Evolutionary conservation across 1,284 basidiomycete genomes (phyloP).

Genomic region (Taiwanofungus camphoratus): DNA sequence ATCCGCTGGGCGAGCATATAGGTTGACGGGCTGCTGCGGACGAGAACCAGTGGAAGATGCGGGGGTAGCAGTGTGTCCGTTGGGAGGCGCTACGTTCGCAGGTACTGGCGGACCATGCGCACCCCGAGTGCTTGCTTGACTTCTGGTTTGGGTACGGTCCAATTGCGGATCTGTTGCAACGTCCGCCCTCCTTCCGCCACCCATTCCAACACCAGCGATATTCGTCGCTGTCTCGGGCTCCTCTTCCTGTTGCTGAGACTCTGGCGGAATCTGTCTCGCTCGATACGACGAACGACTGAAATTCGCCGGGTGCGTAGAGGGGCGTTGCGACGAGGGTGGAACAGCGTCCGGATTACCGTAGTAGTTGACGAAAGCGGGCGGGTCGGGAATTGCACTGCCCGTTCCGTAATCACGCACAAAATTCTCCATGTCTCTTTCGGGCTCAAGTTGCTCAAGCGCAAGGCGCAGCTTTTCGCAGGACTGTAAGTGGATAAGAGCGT

Average conservation of each 20-base stretch:
- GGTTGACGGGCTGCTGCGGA: conserved; percentile 6
- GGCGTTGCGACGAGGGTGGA: conserved; percentile 49
- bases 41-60: background rate
- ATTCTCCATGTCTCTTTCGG: conserved; percentile 77
- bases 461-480: conserved; percentile 86
- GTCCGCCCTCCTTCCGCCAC: conserved; percentile 18
- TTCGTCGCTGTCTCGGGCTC: conserved; percentile 42
- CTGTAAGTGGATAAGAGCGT: conserved; percentile 35
- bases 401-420: conserved; percentile 85
- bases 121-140: conserved; percentile 28
- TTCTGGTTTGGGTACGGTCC: conserved; percentile 27
- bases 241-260: conserved; percentile 35
- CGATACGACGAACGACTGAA: conserved; percentile 57
- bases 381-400: conserved; percentile 78
- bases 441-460: conserved; percentile 77
- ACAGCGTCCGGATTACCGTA: conserved; percentile 61
- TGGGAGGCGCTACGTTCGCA: conserved; percentile 1
- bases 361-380: conserved; percentile 79
- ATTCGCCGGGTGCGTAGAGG: conserved; percentile 48
- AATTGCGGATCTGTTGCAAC: conserved; percentile 18
- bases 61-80: background rate
- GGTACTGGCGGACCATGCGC: background rate
- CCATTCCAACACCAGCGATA: conserved; percentile 62
- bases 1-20: conserved; percentile 33
- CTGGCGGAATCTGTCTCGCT: conserved; percentile 29